Conservation (phyloP, 179 eudicot genomes). For the Spergularia azorica region DNA sequence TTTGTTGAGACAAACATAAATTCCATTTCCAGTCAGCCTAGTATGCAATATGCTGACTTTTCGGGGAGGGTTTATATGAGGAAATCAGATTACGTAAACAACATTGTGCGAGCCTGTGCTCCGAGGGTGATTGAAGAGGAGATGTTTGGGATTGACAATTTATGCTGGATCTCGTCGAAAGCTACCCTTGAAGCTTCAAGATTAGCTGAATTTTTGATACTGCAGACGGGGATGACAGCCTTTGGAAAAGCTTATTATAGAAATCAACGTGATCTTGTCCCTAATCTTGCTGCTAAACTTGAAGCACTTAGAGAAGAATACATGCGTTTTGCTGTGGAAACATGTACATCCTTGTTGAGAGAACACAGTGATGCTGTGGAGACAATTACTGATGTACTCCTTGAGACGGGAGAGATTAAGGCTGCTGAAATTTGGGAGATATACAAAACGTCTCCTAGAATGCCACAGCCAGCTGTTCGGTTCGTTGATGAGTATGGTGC, state of each 20-base stretch:
- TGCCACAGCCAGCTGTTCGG: conserved; percentile 61
- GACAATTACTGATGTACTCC: conserved; percentile 67
- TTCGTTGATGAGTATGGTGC: conserved; percentile 82
- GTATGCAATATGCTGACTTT: conserved; percentile 54
- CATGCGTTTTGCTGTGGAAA: conserved; percentile 77
- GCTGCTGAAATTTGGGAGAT: conserved; percentile 80
- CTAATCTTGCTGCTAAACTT: conserved; percentile 81
- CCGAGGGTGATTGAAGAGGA: conserved; percentile 96
- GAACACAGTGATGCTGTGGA: conserved; percentile 76
- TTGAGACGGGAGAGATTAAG: conserved; percentile 67
- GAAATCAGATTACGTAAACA: conserved; percentile 68
- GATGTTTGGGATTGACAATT: conserved; percentile 75
- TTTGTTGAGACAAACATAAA: conserved; percentile 78
- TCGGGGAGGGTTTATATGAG: conserved; percentile 65
- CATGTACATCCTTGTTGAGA: conserved; percentile 60
- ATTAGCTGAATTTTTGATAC: conserved; percentile 62
- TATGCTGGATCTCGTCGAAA: conserved; percentile 88
- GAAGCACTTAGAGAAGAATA: conserved; percentile 91
- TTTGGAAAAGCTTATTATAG: conserved; percentile 90
- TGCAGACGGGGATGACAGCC: conserved; percentile 93
- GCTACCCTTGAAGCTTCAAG: conserved; percentile 77
- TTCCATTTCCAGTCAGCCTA: conserved; percentile 62
- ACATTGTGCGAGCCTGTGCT: conserved; percentile 82
- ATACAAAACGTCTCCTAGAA: conserved; percentile 53
- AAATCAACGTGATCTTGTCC: conserved; percentile 67